Base-by-base conservation (phyloP, 495 filamentous ascomycete genomes). In the Bathelium albidoporum region DNA sequence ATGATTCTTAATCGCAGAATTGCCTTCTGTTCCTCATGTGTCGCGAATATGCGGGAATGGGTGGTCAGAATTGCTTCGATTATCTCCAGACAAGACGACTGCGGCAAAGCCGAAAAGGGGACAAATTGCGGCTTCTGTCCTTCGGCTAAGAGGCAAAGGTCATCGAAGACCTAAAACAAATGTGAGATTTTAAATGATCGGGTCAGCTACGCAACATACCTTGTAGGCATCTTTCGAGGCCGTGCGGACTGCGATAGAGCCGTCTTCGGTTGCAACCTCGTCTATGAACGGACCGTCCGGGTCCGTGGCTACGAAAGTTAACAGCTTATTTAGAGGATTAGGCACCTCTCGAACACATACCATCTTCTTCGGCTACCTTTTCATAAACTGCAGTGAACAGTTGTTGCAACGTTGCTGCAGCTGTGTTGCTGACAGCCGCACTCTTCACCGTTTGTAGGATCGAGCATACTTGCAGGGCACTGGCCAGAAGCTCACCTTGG, bases 361-460 rank as follows among this genome's bases (percentile, higher is more conserved):
- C 85, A 73, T 97, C 90, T 78, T 97, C 91, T 53, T 76, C 74
- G 0, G 85, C 83, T 1, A 97, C 89, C 73, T 93, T 91, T 73
- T 98, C 95, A 75, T 95, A 97, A 1, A 92, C 88, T 4, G 88
- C 87, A 58, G 90, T 89, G 5, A 97, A 87, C 22, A 97, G 84
- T 75, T 98, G 94, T 73, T 96, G 94, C 60, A 98, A 77, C 1
- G 95, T 96, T 53, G 94, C 94, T 31, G 93, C 90, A 20, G 94
- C 92, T 0, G 94, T 96, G 64, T 94, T 95, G 65, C 91, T 93
- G 66, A 97, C 91, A 28, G 95, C 89, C 32, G 85, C 85, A 74
- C 87, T 92, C 75, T 96, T 97, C 73, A 89, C 91, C 31, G 84
- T 85, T 74, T 97, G 91, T 52, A 98, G 73, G 58, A 88, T 87